Conservation (phyloP, 106 monocot species). For the Dioscorea alata region DNA sequence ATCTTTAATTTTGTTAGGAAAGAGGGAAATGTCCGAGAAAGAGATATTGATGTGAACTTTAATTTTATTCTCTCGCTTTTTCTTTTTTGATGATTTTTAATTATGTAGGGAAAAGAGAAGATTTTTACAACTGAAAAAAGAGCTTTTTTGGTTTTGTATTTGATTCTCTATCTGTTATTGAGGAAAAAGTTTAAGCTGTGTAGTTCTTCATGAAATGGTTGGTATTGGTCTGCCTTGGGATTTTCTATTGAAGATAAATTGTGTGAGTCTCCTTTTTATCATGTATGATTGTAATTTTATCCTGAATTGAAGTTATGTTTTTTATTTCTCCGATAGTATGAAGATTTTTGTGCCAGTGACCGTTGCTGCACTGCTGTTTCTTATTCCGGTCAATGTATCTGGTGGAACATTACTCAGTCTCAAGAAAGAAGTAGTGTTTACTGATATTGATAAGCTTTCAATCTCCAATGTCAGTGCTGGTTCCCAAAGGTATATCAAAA, state of each 20-base stretch:
- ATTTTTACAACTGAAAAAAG: no score
- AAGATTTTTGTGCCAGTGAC: conserved; percentile 89
- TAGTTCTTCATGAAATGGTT: neutral
- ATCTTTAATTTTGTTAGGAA: no score
- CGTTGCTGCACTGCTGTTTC: conserved; percentile 51
- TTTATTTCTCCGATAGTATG: conserved; percentile 39
- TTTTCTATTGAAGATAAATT: neutral
- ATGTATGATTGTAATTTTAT: neutral
- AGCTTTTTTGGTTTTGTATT: no score
- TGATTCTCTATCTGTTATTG: no score
- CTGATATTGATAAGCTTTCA: conserved; percentile 93
- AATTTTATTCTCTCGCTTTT: no score
- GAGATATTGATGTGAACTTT: no score
- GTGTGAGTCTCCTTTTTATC: neutral
- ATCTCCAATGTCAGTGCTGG: conserved; percentile 84
- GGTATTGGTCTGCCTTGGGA: neutral
- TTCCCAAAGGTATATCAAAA: conserved; percentile 54
- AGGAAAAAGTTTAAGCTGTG: neutral
- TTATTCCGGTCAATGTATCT: conserved; percentile 90
- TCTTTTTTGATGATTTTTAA: no score
- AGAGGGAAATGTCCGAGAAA: no score
- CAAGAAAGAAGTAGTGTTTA: conserved; percentile 64
- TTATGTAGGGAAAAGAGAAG: no score
- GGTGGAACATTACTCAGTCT: conserved; percentile 65
- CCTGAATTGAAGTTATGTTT: neutral